phyloP scores from a whole-genome alignment of 1,284 basidiomycete species.

The Pseudozyma pruni region DNA sequence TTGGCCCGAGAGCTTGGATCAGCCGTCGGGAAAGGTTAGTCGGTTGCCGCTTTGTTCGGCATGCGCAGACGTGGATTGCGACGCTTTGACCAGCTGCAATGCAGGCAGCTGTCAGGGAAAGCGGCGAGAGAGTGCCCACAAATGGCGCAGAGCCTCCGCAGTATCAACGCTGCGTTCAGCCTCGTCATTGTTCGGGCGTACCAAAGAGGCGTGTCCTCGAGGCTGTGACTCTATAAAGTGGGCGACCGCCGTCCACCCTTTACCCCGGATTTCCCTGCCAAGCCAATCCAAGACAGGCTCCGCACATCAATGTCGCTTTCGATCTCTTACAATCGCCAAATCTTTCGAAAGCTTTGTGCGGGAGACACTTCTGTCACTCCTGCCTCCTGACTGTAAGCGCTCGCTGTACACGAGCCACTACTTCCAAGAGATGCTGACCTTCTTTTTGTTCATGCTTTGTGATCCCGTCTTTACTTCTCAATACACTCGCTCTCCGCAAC shows the following conservation, averaged over 20 bases:
- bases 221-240: background rate
- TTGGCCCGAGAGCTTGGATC: too few relatives aligned
- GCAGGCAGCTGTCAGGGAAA: background rate
- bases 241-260: background rate
- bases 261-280: background rate
- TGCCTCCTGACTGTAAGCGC: constrained; percentile 6
- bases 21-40: too few relatives aligned
- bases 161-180: too few relatives aligned
- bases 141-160: background rate
- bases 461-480: too few relatives aligned
- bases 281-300: background rate
- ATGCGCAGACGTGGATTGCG: too few relatives aligned
- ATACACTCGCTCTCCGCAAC: too few relatives aligned
- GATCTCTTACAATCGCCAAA: too few relatives aligned
- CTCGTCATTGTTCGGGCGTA: too few relatives aligned
- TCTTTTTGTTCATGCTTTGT: too few relatives aligned
- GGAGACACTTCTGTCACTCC: constrained; percentile 18
- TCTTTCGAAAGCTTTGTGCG: constrained; percentile 21
- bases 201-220: too few relatives aligned
- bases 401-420: background rate
- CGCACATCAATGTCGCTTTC: background rate
- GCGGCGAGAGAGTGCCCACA: background rate
- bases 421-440: constrained; percentile 4
- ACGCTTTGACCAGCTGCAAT: background rate
- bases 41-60: too few relatives aligned